Evolutionary conservation across 1,139 yeast genomes (phyloP).

Genomic region (Hansenula sp.): DNA sequence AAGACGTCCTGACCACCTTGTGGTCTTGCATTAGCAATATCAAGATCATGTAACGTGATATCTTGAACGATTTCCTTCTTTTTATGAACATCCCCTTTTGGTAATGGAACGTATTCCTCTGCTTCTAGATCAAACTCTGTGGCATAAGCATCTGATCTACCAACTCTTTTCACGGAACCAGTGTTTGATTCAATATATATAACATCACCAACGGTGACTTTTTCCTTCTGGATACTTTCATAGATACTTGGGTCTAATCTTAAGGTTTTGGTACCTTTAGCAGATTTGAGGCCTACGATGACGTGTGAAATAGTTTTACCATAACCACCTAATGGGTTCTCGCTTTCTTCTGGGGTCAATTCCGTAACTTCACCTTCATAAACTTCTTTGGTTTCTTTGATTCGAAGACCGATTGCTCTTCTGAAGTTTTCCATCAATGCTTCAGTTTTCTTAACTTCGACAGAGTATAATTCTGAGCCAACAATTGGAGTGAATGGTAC

Average conservation of each 20-base stretch:
- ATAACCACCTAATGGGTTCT: constrained; percentile 95
- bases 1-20: constrained; percentile 99
- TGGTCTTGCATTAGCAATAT: constrained; percentile 94
- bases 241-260: constrained; percentile 94
- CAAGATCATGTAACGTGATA: constrained; percentile 92
- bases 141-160: constrained; percentile 96
- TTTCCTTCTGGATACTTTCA: constrained; percentile 93
- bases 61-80: constrained; percentile 98
- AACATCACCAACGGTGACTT: constrained; percentile 93
- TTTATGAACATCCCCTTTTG: constrained; percentile 98
- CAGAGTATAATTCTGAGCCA: constrained; percentile 92
- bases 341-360: constrained; percentile 94
- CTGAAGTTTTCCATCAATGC: constrained; percentile 97
- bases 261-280: constrained; percentile 90
- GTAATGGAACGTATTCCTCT: constrained; percentile 96
- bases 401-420: constrained; percentile 92
- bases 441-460: constrained; percentile 96
- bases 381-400: constrained; percentile 95
- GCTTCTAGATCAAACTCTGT: constrained; percentile 98
- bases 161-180: constrained; percentile 96
- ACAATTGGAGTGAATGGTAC: constrained; percentile 98
- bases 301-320: constrained; percentile 97
- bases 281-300: constrained; percentile 89
- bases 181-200: constrained; percentile 96
- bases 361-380: constrained; percentile 98